Conservation (phyloP, 306 rosid species). For the Parietaria judaica region DNA sequence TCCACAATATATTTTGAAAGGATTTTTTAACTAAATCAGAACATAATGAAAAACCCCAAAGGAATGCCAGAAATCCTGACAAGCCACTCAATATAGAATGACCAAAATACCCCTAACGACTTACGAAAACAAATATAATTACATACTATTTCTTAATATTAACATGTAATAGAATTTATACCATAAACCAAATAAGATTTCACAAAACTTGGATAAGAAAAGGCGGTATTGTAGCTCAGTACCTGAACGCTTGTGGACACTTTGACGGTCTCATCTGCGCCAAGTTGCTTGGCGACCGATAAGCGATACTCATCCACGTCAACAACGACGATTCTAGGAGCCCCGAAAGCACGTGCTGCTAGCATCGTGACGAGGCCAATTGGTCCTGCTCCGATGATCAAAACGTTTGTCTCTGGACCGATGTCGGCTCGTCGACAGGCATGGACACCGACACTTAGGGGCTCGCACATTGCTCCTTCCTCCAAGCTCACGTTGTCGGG, state of each 20-base stretch:
- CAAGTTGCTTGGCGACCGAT: slow-evolving; percentile 73
- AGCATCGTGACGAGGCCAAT: slow-evolving; percentile 85
- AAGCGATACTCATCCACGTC: slow-evolving; percentile 73
- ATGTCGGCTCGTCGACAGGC: slow-evolving; percentile 79
- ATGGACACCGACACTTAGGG: slow-evolving; percentile 87
- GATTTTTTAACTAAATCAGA: no score
- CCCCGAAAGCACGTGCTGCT: slow-evolving; percentile 81
- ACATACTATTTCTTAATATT: no score
- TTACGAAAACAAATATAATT: no score
- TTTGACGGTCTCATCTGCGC: slow-evolving; percentile 61
- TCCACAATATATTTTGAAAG: no score
- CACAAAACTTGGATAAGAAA: no score
- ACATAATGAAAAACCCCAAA: no score
- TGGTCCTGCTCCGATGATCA: slow-evolving; percentile 93
- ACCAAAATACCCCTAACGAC: no score
- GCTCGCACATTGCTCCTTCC: slow-evolving; percentile 98
- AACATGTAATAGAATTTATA: no score
- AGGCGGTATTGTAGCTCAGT: background rate
- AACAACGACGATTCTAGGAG: slow-evolving; percentile 54
- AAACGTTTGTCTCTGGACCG: slow-evolving; percentile 74
- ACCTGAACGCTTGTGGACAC: slow-evolving; percentile 71
- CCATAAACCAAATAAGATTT: no score
- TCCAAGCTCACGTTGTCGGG: slow-evolving; percentile 85
- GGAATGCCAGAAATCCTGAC: background rate
- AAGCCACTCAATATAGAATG: no score